Evolutionary conservation across 805 yeast genomes (phyloP).

Genomic region (Saccharomycopsis vini): DNA sequence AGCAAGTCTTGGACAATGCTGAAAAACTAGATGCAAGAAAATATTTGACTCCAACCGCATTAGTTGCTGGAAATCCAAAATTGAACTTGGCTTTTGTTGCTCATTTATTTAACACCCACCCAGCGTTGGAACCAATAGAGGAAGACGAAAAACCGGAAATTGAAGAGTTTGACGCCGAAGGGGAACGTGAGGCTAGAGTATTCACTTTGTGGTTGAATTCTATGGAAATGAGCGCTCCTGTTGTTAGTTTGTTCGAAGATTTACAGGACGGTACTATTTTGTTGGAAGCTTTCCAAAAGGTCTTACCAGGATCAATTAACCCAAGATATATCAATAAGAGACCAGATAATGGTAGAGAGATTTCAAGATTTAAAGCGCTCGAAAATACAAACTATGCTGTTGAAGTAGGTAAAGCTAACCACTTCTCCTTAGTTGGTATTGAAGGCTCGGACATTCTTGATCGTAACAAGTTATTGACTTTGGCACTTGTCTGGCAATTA

Average conservation of each 20-base stretch:
- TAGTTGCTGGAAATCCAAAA: conserved; percentile 94
- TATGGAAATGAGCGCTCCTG: conserved; percentile 91
- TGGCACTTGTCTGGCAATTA: conserved; percentile 96
- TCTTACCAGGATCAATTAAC: conserved; percentile 86
- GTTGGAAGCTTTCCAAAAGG: conserved; percentile 91
- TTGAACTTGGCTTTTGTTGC: conserved; percentile 96
- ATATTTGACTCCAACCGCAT: conserved; percentile 85
- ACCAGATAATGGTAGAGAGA: conserved; percentile 65
- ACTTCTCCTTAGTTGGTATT: conserved; percentile 91
- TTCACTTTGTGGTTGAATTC: conserved; percentile 97
- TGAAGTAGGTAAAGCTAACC: conserved; percentile 85
- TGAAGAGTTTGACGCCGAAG: conserved; percentile 98
- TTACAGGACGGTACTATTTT: conserved; percentile 85
- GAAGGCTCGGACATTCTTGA: conserved; percentile 97
- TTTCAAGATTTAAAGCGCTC: conserved; percentile 86
- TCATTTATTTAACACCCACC: conserved; percentile 90
- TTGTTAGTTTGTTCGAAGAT: conserved; percentile 85
- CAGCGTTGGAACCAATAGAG: conserved; percentile 92
- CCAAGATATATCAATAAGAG: conserved; percentile 72
- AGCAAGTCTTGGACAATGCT: conserved; percentile 75
- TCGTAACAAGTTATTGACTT: conserved; percentile 79
- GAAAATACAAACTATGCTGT: conserved; percentile 99
- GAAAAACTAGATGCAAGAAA: conserved; percentile 89
- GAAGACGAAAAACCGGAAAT: conserved; percentile 87
- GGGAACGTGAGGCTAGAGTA: conserved; percentile 98